Base-by-base conservation (phyloP, 208 protist species). In the Acanthamoeba lenticulata region DNA sequence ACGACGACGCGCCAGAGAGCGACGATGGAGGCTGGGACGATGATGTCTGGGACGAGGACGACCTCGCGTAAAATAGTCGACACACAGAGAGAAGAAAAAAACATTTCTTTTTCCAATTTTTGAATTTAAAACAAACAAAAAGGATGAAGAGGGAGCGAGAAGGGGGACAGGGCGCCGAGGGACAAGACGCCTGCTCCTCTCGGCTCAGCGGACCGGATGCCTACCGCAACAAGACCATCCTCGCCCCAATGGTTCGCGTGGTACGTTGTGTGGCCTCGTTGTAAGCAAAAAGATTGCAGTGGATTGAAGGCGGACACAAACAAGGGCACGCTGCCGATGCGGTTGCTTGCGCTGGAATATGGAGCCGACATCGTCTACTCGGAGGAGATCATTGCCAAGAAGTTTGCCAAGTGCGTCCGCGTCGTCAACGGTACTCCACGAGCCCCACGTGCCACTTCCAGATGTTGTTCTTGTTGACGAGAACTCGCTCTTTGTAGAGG, bases 341-440 rank as follows among this genome's bases (percentile, higher is more conserved):
- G 99, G n/a, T 89, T 98, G 9, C 94, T 99, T 19, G 98, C 98
- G 65, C 96, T 97, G 6, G 90, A 96, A 0, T 97, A 99, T 90
- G 99, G 99, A 52, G 98, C 99, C 0, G 98, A 99, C 96, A 96
- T 99, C n/a, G 98, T 99, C 1, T 99, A 99, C 94, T 98, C 97
- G 0, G 99, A 99, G 94, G 99, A 99, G 95, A 94, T 99, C n/a
- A 98, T 99, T 27, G 98, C 98, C 38, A 97, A 98, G n/a, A 99
- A 99, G 77, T 91, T 99, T 42, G 60, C 74, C 17, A 95, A 97
- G 49, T 98, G 97, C 57, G 93, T 94, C 19, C 94, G 98, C 19
- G 96, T 97, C 67, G 94, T 98, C 11, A 97, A 97, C 94, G 49
- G 89, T 94, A 90, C 62, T 7, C 38, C 49, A 29, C 15, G 38